Evolutionary conservation across 345 rosid species (phyloP).

Genomic region (Gossypium herbaceum): DNA sequence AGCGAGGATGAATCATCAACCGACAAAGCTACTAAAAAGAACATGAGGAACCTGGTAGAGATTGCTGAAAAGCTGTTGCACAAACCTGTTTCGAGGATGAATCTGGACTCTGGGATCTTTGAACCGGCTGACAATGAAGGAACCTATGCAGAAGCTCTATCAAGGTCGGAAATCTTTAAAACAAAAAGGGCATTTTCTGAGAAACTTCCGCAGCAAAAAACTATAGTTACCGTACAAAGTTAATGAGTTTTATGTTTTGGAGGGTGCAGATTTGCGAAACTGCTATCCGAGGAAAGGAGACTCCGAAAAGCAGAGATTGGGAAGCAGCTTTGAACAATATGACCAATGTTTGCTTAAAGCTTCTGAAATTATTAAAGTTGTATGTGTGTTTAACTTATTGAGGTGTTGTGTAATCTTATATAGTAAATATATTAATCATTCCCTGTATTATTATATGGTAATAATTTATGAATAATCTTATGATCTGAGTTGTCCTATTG

Average conservation of each 20-base stretch:
- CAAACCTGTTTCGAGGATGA: constrained; percentile 38
- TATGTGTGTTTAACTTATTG: not conserved
- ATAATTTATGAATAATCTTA: too few relatives aligned
- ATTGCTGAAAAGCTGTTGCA: constrained; percentile 28
- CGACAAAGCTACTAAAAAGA: constrained; percentile 27
- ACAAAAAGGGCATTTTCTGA: not conserved
- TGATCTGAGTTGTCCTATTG: too few relatives aligned
- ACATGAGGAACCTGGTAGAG: constrained; percentile 25
- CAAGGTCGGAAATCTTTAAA: not conserved
- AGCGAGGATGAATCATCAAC: constrained; percentile 18
- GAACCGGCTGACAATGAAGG: constrained; percentile 22
- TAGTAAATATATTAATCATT: too few relatives aligned
- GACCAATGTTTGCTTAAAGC: not conserved
- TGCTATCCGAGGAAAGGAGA: constrained; percentile 26
- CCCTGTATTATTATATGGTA: too few relatives aligned
- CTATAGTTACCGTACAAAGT: not conserved
- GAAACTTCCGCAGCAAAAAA: not conserved
- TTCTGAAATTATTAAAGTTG: not conserved
- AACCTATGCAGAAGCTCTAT: constrained; percentile 37
- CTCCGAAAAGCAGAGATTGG: constrained; percentile 17
- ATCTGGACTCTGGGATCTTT: constrained; percentile 25
- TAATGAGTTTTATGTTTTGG: not conserved
- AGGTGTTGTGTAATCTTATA: not conserved
- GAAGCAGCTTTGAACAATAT: not conserved
- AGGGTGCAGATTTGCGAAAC: constrained; percentile 22